phyloP scores from a whole-genome alignment of 805 yeast species.

The Wickerhamomyces queroliae region DNA sequence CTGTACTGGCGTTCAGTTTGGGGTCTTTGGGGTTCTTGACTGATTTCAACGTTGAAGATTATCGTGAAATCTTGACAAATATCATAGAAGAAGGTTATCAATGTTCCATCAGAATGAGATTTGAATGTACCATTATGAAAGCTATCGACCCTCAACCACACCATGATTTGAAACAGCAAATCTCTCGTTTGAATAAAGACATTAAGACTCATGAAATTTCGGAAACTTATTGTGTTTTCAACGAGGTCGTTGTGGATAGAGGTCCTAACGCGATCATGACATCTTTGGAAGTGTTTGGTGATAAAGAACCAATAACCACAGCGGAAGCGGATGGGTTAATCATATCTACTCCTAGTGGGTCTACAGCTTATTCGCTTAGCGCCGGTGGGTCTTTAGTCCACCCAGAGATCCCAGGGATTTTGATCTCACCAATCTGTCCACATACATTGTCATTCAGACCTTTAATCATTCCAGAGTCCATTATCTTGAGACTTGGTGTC shows the following conservation, averaged over 20 bases:
- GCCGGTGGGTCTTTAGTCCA: slow-evolving; percentile 52
- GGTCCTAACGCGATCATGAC: slow-evolving; percentile 49
- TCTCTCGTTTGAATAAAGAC: slow-evolving; percentile 16
- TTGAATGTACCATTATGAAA: slow-evolving; percentile 43
- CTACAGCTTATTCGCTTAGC: slow-evolving; percentile 50
- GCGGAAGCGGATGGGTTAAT: slow-evolving; percentile 65
- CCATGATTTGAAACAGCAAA: slow-evolving; percentile 18
- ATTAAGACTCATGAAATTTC: slow-evolving; percentile 23
- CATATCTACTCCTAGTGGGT: slow-evolving; percentile 63
- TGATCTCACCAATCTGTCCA: slow-evolving; percentile 53
- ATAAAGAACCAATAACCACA: slow-evolving; percentile 45
- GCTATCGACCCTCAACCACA: slow-evolving; percentile 15
- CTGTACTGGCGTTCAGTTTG: slow-evolving; percentile 56
- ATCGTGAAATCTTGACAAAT: slow-evolving; percentile 27
- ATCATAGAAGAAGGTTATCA: slow-evolving; percentile 38
- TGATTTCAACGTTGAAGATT: slow-evolving; percentile 43
- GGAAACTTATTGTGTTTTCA: slow-evolving; percentile 35
- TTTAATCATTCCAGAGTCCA: slow-evolving; percentile 39
- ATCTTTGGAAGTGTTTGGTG: slow-evolving; percentile 43
- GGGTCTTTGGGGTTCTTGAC: slow-evolving; percentile 62
- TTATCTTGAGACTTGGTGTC: slow-evolving; percentile 26
- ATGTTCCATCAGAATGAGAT: slow-evolving; percentile 43
- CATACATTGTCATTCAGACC: slow-evolving; percentile 49
- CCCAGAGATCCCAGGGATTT: slow-evolving; percentile 48
- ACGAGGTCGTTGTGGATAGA: slow-evolving; percentile 46